Evolutionary conservation across 1,284 basidiomycete genomes (phyloP).

Genomic region (Ustilago lituana): DNA sequence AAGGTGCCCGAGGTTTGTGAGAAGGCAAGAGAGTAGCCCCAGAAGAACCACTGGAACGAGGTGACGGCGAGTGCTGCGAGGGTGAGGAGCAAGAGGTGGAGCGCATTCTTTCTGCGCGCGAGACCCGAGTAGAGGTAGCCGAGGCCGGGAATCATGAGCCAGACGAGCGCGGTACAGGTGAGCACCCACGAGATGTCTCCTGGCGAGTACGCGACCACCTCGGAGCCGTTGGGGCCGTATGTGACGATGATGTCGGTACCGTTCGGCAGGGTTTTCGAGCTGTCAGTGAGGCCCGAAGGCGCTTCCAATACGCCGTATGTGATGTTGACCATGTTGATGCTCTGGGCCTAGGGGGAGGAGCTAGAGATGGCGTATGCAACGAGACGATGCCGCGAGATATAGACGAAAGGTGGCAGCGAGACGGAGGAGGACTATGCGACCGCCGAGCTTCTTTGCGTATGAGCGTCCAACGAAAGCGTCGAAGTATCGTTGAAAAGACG

Average conservation of each 20-base stretch:
- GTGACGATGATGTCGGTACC: conserved; percentile 64
- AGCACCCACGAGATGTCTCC: conserved; percentile 71
- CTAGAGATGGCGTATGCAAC: background rate
- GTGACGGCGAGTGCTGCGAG: conserved; percentile 67
- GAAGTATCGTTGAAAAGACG: too few relatives aligned
- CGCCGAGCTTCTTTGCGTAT: too few relatives aligned
- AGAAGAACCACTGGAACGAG: conserved; percentile 73
- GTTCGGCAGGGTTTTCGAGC: conserved; percentile 22
- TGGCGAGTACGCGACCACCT: conserved; percentile 46
- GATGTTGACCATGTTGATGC: conserved; percentile 55
- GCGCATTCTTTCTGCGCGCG: conserved; percentile 75
- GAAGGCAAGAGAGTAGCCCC: conserved; percentile 68
- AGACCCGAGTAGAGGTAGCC: conserved; percentile 87
- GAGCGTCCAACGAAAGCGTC: too few relatives aligned
- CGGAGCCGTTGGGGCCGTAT: conserved; percentile 46
- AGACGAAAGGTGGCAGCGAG: background rate
- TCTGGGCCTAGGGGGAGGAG: background rate
- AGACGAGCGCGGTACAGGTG: conserved; percentile 80
- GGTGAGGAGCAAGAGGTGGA: conserved; percentile 70
- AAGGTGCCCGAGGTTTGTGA: conserved; percentile 74
- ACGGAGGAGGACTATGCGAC: too few relatives aligned
- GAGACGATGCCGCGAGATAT: too few relatives aligned
- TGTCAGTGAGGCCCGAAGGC: conserved; percentile 21
- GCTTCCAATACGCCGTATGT: conserved; percentile 45
- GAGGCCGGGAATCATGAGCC: conserved; percentile 74